Evolutionary conservation across 2,329 filamentous ascomycete species (phyloP).

Genomic region (Diaporthe ilicicola): DNA sequence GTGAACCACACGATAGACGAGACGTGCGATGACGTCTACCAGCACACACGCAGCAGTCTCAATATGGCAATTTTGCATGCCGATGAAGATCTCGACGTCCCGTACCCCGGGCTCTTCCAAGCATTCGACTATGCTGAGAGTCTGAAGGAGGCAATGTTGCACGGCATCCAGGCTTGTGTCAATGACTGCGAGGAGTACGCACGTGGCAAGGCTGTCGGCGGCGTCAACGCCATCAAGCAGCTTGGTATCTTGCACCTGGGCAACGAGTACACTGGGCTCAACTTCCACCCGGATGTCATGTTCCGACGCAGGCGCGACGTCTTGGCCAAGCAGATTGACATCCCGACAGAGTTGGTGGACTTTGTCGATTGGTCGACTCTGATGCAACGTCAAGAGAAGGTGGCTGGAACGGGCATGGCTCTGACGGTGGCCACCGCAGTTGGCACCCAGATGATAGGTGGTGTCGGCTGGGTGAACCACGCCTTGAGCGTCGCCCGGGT

Average conservation of each 20-base stretch:
- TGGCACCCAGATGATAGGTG: slow-evolving; percentile 81
- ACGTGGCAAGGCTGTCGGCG: slow-evolving; percentile 77
- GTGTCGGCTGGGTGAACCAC: slow-evolving; percentile 89
- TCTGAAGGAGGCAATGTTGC: slow-evolving; percentile 89
- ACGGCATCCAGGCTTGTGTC: slow-evolving; percentile 84
- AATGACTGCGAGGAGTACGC: slow-evolving; percentile 84
- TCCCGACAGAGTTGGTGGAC: slow-evolving; percentile 88
- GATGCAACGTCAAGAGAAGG: slow-evolving; percentile 91
- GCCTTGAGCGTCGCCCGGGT: slow-evolving; percentile 82
- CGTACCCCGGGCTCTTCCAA: slow-evolving; percentile 85
- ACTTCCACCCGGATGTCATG: slow-evolving; percentile 93
- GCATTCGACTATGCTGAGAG: slow-evolving; percentile 95
- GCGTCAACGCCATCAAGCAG: slow-evolving; percentile 88
- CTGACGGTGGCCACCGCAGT: slow-evolving; percentile 89
- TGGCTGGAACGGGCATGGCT: slow-evolving; percentile 93
- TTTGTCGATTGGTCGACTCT: slow-evolving; percentile 89
- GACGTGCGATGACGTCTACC: slow-evolving; percentile 86
- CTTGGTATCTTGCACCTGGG: slow-evolving; percentile 89
- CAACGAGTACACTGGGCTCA: slow-evolving; percentile 84
- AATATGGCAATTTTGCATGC: slow-evolving; percentile 78
- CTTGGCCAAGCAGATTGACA: slow-evolving; percentile 83
- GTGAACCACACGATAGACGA: slow-evolving; percentile 85
- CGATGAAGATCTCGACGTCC: slow-evolving; percentile 82
- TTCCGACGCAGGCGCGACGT: slow-evolving; percentile 85
- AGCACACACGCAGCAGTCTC: slow-evolving; percentile 80